Conservation (phyloP, 73 alveolate species). For the Paramecium bursaria region DNA sequence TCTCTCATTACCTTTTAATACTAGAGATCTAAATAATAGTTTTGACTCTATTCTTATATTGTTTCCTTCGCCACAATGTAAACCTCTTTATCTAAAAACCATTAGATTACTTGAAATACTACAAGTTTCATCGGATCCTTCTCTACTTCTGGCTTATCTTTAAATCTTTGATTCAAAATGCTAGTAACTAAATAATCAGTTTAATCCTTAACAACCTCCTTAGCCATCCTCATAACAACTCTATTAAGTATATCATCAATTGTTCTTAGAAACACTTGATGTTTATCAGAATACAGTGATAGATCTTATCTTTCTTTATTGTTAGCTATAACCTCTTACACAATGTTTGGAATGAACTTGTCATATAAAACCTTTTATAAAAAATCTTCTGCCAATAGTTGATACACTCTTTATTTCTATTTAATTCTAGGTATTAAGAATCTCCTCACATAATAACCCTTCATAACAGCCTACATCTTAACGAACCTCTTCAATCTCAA, state of each 20-base stretch:
- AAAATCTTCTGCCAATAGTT: conserved; percentile 46
- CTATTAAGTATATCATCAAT: conserved; percentile 63
- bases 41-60: conserved; percentile 45
- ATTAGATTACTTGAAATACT: conserved; percentile 35
- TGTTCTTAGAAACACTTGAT: conserved; percentile 26
- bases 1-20: conserved; percentile 42
- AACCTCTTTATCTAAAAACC: conserved; percentile 52
- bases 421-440: conserved; percentile 64
- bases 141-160: conserved; percentile 60
- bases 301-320: conserved; percentile 67
- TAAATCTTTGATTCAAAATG: conserved; percentile 64
- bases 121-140: conserved; percentile 69
- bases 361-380: conserved; percentile 59
- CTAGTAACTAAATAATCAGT: conserved; percentile 70
- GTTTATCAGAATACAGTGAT: conserved; percentile 54
- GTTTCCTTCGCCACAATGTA: conserved; percentile 63
- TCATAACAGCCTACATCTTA: conserved; percentile 63
- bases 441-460: conserved; percentile 69
- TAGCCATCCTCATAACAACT: conserved; percentile 65
- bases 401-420: background rate
- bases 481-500: conserved; percentile 62
- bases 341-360: conserved; percentile 69
- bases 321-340: conserved; percentile 57
- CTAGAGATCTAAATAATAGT: conserved; percentile 61
- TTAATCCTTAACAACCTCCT: conserved; percentile 66